Base-by-base conservation (phyloP, 2,329 filamentous ascomycete genomes). In the Trichophyton benhamiae region DNA sequence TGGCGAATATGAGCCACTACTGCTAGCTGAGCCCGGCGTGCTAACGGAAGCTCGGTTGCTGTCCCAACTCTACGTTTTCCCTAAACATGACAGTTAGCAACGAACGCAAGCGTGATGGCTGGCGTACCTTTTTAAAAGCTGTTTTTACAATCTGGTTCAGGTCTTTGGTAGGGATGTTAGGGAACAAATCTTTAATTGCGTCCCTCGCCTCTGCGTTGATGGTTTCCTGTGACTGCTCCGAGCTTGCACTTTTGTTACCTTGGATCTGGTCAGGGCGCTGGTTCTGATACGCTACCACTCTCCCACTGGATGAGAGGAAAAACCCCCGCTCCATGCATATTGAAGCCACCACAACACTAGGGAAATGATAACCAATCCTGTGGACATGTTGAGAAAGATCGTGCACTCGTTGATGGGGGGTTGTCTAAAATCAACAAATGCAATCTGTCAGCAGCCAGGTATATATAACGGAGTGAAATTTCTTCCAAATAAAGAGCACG, bases 291-390 rank as follows among this genome's bases (percentile, higher is more conserved):
- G 73, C 72, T 53, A 76, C 75, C 63, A 74, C 76, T 72, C 69
- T 83, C 69, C 74, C 80, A 68, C 69, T 75, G 70, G 72, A 70
- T 27, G 74, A 76, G 33, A 80, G 71, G 64, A 76, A 74, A 27
- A 80, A 67, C 20, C 77, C 76, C 55, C 78, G 68, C 48, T 78
- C 74, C 65, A 72, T 75, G 67, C 82, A 84, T 41, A 82, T 81
- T 62, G 80, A 74, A 49, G 80, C 78, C 44, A 87, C 80, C 62
- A 85, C 77, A n/a, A 79, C 74, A 62, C 79, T 79, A 5, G 82
- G 82, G 64, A 87, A 86, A 68, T 86, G 83, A 68, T 83, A 82
- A 15, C 84, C 84, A 64, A 85, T 79, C 46, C 83, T 78, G 66
- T 83, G 79, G 57, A 85, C 79, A 68, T 86, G 82, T 66, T 83